Evolutionary conservation across 2,329 filamentous ascomycete species (phyloP).

Genomic region (Lachnellula occidentalis): DNA sequence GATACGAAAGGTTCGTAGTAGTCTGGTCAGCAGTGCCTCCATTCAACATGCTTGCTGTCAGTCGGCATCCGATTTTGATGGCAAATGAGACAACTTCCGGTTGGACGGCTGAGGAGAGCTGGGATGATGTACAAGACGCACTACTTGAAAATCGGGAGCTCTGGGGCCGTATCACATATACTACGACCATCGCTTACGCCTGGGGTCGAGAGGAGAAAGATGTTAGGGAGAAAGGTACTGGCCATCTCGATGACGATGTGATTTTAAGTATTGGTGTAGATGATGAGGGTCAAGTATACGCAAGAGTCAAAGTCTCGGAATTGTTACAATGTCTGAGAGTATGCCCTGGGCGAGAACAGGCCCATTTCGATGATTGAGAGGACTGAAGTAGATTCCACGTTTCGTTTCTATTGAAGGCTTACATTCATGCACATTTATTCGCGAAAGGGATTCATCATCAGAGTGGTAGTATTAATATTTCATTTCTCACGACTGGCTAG

Average conservation of each 20-base stretch:
- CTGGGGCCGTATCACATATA: conserved; percentile 35
- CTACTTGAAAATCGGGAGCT: conserved; percentile 11
- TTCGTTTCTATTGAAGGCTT: background rate
- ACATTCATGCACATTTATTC: background rate
- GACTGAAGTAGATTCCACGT: background rate
- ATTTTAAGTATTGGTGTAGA: conserved; percentile 35
- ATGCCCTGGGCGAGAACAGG: conserved; percentile 43
- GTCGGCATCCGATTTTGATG: conserved; percentile 32
- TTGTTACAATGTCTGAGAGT: conserved; percentile 34
- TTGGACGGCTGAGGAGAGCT: conserved; percentile 32
- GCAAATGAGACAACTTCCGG: conserved; percentile 34
- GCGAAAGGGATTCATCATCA: background rate
- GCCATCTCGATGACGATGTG: conserved; percentile 36
- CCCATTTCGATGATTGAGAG: background rate
- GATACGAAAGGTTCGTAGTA: conserved; percentile 36
- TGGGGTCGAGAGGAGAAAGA: conserved; percentile 31
- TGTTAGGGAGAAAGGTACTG: conserved; percentile 31
- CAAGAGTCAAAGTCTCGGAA: conserved; percentile 28
- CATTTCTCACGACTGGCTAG: too few relatives aligned
- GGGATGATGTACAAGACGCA: conserved; percentile 27
- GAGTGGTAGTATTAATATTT: too few relatives aligned
- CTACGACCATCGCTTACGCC: conserved; percentile 35
- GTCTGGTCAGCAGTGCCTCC: conserved; percentile 33
- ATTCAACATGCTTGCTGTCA: conserved; percentile 34
- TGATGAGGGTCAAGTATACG: conserved; percentile 33